phyloP scores from a whole-genome alignment of 164 flowering plant genomes.

The Magnolia officinalis region DNA sequence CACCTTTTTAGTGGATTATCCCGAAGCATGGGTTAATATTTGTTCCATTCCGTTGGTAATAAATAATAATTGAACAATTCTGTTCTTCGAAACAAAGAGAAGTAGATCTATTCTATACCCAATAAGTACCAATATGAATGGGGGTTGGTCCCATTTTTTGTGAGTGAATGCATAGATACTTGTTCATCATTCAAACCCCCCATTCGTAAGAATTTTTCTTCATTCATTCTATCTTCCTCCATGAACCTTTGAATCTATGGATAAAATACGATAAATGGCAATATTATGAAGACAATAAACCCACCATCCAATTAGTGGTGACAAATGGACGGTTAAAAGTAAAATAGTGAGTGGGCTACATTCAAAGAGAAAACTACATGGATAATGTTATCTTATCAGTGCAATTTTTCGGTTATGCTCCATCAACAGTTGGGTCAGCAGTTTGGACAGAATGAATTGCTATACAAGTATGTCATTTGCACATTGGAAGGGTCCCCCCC shows the following conservation, averaged over 20 bases:
- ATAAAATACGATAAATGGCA: no score
- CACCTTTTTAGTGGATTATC: not conserved
- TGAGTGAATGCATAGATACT: not conserved
- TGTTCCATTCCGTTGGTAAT: constrained; percentile 5
- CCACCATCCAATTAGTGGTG: not conserved
- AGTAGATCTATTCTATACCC: constrained; percentile 4
- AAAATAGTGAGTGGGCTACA: no score
- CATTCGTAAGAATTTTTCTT: no score
- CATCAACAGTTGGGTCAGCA: no score
- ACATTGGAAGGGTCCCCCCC: no score
- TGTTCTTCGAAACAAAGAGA: constrained; percentile 16
- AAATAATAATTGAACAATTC: constrained; percentile 12
- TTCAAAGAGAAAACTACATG: not conserved
- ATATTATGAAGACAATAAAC: not conserved
- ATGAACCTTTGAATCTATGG: not conserved
- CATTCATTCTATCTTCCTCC: no score
- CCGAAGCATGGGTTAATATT: no score
- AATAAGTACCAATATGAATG: constrained; percentile 5
- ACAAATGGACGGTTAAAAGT: no score
- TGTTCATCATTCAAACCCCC: not conserved
- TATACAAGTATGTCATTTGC: no score
- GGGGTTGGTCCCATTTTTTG: constrained; percentile 4
- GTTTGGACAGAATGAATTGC: no score
- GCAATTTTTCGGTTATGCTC: no score
- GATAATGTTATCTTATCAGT: not conserved